Evolutionary conservation across 768 basidiomycete genomes (phyloP), one percentile per base, ranked within the genome.

Genomic region (Kondoa malvinella): DNA sequence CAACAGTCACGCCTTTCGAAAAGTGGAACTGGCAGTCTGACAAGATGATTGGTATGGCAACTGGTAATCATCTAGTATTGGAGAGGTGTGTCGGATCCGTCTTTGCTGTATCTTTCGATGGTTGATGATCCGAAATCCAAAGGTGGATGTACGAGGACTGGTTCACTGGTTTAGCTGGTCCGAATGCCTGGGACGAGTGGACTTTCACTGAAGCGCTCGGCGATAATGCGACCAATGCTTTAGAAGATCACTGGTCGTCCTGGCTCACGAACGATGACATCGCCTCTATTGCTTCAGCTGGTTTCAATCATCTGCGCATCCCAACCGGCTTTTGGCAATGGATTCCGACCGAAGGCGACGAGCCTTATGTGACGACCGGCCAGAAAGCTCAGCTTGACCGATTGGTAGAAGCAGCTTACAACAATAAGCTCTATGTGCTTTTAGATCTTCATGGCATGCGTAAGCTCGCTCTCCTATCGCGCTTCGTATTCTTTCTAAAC

Each of bases 231-330:
- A 72, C 71, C 25, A 31, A 63, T 0, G 76, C 73, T 1, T 70
- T 78, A 34, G 40, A 56, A 27, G 69, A 74, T 31, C 78, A 78
- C 71, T 77, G 75, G 71, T 71, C 77, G 63, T 76, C 74, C 14
- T 80, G 75, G 72, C 72, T 78, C 63, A 78, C 77, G 1, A 76
- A 78, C 68, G 74, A 72, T 61, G 79, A 80, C 67, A 72, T 75
- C 57, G 65, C 72, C 31, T 50, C 56, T 3, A 32, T 63, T n/a
- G 16, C 27, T 33, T 17, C 27, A 8, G 69, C 70, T 25, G 70
- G 75, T 26, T 71, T 76, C 68, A 76, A 76, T 68, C 70, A 72
- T 50, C 34, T 76, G 4, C 71, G 75, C 1, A 69, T 76, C 29
- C 75, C 56, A 3, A 66, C 34, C 30, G 56, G 69, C n/a, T 75